phyloP scores from a whole-genome alignment of 768 basidiomycete genomes.

The Mycena sanguinolenta region DNA sequence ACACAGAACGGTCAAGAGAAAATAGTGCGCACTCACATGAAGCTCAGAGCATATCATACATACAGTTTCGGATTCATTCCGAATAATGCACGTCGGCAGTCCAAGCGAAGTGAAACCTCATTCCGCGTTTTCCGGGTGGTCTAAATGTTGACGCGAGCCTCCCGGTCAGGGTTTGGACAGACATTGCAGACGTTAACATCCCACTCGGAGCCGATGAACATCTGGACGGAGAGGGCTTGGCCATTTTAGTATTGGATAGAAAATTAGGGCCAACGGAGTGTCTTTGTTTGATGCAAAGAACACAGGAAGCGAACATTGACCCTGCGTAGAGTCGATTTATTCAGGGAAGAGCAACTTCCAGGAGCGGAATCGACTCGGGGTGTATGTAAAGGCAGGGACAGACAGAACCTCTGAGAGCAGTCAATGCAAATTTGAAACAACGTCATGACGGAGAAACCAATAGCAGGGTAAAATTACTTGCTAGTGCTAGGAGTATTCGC shows the following conservation, averaged over 20 bases:
- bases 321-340: conserved; percentile 6
- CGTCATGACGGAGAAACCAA: conserved; percentile 1
- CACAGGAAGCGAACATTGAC: not conserved
- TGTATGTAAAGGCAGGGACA: conserved; percentile 1
- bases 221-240: conserved; percentile 18
- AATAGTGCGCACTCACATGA: not conserved
- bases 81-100: conserved; percentile 2
- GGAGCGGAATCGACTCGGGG: not conserved
- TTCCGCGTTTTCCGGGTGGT: conserved; percentile 26
- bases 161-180: conserved; percentile 7
- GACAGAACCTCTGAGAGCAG: not conserved
- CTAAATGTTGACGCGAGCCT: conserved; percentile 21
- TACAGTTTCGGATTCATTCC: conserved; percentile 14
- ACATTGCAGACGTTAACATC: conserved; percentile 17
- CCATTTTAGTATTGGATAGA: conserved; percentile 12
- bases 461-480: conserved; percentile 1
- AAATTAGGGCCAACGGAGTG: conserved; percentile 27
- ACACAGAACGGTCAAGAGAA: not conserved
- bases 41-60: conserved; percentile 7
- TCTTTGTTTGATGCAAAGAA: conserved; percentile 17
- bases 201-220: conserved; percentile 22
- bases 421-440: conserved; percentile 19
- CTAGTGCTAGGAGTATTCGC: conserved; percentile 4
- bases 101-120: conserved; percentile 25
- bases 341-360: not conserved